These are phyloP conservation scores for Filosporella fistucella DNA, from an alignment of 495 filamentous ascomycete species.

Conservation along the genomic window DNA sequence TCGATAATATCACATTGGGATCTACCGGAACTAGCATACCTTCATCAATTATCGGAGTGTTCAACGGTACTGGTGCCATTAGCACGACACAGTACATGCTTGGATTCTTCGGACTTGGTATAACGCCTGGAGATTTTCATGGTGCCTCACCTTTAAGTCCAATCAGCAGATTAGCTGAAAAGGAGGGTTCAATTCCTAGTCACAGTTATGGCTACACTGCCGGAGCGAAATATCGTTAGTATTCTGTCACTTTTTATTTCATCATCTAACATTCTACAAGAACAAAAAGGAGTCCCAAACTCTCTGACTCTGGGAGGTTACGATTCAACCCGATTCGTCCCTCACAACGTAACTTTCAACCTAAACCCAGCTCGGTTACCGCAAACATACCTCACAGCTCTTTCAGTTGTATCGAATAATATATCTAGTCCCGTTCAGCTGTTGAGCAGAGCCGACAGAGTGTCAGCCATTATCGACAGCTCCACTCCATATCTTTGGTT, in stretches of 20 bases:
- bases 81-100: conserved; percentile 51
- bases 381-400: conserved; percentile 47
- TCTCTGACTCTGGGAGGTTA: conserved; percentile 62
- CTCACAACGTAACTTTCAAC: conserved; percentile 48
- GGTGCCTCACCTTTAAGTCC: conserved; percentile 27
- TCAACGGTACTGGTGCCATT: conserved; percentile 36
- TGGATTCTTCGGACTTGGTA: conserved; percentile 54
- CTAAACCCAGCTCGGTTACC: conserved; percentile 44
- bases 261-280: conserved; percentile 21
- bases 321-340: conserved; percentile 52
- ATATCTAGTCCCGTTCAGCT: conserved; percentile 39
- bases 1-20: conserved; percentile 48
- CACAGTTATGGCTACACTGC: conserved; percentile 65
- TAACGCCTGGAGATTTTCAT: conserved; percentile 37
- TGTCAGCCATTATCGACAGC: conserved; percentile 57
- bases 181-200: conserved; percentile 49
- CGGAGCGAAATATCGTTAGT: conserved; percentile 56
- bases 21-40: conserved; percentile 33
- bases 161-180: conserved; percentile 39
- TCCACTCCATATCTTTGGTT: conserved; percentile 68
- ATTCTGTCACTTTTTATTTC: neutral
- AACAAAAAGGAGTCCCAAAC: conserved; percentile 42
- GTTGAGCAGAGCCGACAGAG: conserved; percentile 37
- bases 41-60: conserved; percentile 39
- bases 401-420: conserved; percentile 44